Percentiles rank a stretch among this genome's conserved stretches.
Evolutionary conservation across 106 monocot species (phyloP).

Genomic region (Dioscorea dumetorum): DNA sequence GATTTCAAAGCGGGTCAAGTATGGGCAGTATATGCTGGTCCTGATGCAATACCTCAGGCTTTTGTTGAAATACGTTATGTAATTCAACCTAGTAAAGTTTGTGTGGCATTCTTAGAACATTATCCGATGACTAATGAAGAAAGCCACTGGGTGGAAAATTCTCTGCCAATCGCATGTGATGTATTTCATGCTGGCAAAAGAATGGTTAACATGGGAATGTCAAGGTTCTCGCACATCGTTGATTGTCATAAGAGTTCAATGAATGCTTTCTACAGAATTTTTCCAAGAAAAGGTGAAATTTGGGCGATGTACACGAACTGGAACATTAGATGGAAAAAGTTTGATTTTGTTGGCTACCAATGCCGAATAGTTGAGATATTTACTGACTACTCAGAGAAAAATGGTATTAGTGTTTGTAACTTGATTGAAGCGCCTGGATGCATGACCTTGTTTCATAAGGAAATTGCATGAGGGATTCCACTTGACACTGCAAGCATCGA

Average conservation of each 20-base stretch:
- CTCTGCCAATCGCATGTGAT: constrained; percentile 26
- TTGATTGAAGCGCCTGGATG: constrained; percentile 23
- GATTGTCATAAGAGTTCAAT: constrained; percentile 27
- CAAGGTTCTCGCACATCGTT: constrained; percentile 33
- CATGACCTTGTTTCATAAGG: constrained; percentile 40
- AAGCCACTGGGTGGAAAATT: constrained; percentile 30
- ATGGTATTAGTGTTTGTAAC: constrained; percentile 22
- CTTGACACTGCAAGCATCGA: constrained; percentile 11
- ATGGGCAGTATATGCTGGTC: constrained; percentile 35
- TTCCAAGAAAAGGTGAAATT: constrained; percentile 37
- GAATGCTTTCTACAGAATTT: constrained; percentile 28
- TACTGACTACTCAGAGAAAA: constrained; percentile 31
- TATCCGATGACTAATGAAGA: constrained; percentile 32
- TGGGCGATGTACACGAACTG: constrained; percentile 36
- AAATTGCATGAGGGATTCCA: constrained; percentile 15
- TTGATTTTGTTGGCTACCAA: constrained; percentile 8
- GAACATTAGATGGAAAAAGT: constrained; percentile 13
- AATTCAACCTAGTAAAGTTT: constrained; percentile 15
- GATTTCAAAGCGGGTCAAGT: constrained; percentile 29
- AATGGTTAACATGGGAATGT: constrained; percentile 10
- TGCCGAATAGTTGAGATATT: constrained; percentile 41
- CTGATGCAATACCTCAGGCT: constrained; percentile 24
- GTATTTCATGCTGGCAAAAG: constrained; percentile 17
- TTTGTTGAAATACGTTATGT: constrained; percentile 22
- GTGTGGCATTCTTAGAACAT: constrained; percentile 18